Percentiles rank a stretch among this genome's conserved stretches.
These are phyloP conservation scores for Metarhizium rileyi DNA, from an alignment of 2,329 filamentous ascomycete species.

Conservation along the genomic window DNA sequence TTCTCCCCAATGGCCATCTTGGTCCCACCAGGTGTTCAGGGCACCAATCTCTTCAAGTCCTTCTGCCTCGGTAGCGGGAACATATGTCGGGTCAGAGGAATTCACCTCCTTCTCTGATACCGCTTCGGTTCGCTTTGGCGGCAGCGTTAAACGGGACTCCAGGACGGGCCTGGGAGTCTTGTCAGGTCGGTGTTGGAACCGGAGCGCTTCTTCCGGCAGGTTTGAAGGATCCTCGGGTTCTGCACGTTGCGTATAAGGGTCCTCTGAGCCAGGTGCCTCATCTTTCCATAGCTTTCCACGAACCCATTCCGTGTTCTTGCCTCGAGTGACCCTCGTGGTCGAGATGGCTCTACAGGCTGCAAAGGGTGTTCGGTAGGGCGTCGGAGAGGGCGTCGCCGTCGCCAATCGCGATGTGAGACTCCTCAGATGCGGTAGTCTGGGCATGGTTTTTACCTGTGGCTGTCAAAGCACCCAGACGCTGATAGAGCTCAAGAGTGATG, in stretches of 20 bases:
- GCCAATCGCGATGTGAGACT: conserved; percentile 21
- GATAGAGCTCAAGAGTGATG: neutral
- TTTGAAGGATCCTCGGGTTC: conserved; percentile 19
- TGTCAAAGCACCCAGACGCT: neutral
- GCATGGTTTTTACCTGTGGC: conserved; percentile 22
- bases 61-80: conserved; percentile 34
- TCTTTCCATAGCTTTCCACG: conserved; percentile 31
- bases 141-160: conserved; percentile 22
- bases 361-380: conserved; percentile 19
- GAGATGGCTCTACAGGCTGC: conserved; percentile 21
- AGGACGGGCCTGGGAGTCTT: conserved; percentile 17
- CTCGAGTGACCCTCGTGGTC: conserved; percentile 21
- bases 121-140: conserved; percentile 24
- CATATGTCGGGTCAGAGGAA: conserved; percentile 29
- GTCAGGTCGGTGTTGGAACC: conserved; percentile 11
- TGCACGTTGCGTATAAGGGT: conserved; percentile 27
- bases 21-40: conserved; percentile 43
- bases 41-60: conserved; percentile 39
- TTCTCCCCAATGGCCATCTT: conserved; percentile 39
- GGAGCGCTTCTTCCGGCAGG: conserved; percentile 21
- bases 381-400: conserved; percentile 9
- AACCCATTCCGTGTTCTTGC: conserved; percentile 27
- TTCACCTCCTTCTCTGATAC: conserved; percentile 21
- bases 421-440: conserved; percentile 31
- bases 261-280: conserved; percentile 27